Conservation (phyloP, 176 grass and related monocot species). For the Rhynchospora breviuscula region DNA sequence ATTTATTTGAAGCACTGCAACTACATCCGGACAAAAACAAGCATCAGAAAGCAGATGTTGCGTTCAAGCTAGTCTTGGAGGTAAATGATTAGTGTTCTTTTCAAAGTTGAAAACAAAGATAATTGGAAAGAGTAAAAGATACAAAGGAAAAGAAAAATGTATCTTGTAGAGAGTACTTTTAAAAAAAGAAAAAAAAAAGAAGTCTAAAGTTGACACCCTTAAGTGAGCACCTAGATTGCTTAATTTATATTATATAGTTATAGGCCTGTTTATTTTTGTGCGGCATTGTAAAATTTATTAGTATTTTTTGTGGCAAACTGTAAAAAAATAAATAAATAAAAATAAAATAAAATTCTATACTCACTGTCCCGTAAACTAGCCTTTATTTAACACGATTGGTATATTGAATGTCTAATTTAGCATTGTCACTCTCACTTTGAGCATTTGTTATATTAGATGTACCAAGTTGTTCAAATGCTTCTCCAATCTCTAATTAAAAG, state of each 20-base stretch:
- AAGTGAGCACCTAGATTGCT: not conserved
- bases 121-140: not conserved
- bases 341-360: not conserved
- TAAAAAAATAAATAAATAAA: not conserved
- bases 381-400: not conserved
- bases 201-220: not conserved
- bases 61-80: conserved; percentile 93
- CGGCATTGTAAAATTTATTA: not conserved
- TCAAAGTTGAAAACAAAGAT: not conserved
- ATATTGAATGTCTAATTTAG: not conserved
- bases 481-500: not conserved
- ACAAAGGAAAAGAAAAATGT: not conserved
- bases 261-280: not conserved
- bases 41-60: conserved; percentile 75
- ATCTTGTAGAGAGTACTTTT: not conserved
- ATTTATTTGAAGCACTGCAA: conserved; percentile 54
- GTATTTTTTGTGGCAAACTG: not conserved
- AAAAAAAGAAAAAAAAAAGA: not conserved
- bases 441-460: too few species aligned
- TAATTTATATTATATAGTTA: not conserved
- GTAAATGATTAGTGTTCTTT: conserved; percentile 20
- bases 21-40: conserved; percentile 98
- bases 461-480: not conserved
- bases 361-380: not conserved
- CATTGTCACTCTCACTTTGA: not conserved